Percentiles rank a stretch among this genome's conserved stretches.
Evolutionary conservation across 2,329 filamentous ascomycete species (phyloP).

Genomic region (Coniochaeta sp.): DNA sequence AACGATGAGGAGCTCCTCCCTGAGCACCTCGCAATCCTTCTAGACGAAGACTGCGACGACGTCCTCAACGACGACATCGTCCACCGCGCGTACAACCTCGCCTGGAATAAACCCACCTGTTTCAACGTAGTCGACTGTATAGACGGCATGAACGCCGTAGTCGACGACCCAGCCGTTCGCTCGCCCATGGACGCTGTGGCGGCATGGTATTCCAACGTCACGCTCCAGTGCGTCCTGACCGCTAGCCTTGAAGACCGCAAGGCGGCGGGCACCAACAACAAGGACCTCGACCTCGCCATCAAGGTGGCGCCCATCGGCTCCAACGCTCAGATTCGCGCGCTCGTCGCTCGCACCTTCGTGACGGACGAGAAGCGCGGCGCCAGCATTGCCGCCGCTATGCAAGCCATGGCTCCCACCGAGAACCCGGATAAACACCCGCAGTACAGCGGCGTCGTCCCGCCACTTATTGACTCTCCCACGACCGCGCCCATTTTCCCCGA

Average conservation of each 20-base stretch:
- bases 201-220: slow-evolving; percentile 79
- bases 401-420: slow-evolving; percentile 38
- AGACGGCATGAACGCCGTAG: slow-evolving; percentile 72
- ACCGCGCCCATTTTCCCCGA: slow-evolving; percentile 31
- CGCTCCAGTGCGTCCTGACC: slow-evolving; percentile 63
- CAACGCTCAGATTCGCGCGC: slow-evolving; percentile 55
- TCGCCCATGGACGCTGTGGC: slow-evolving; percentile 86
- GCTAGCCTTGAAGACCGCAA: slow-evolving; percentile 50
- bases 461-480: slow-evolving; percentile 39
- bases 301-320: slow-evolving; percentile 73
- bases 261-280: slow-evolving; percentile 28
- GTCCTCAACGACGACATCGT: slow-evolving; percentile 72
- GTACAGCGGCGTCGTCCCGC: slow-evolving; percentile 22
- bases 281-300: slow-evolving; percentile 61
- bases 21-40: slow-evolving; percentile 65
- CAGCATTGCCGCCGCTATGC: slow-evolving; percentile 49
- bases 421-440: slow-evolving; percentile 25
- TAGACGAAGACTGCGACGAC: slow-evolving; percentile 74
- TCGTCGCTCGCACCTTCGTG: slow-evolving; percentile 53
- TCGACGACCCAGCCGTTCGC: slow-evolving; percentile 76
- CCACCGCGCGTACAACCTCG: slow-evolving; percentile 81
- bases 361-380: slow-evolving; percentile 44
- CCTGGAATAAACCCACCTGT: slow-evolving; percentile 75
- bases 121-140: slow-evolving; percentile 57
- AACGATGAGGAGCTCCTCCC: slow-evolving; percentile 58